Conservation (phyloP, 148 eudicot species). For the Diospyros kaki region DNA sequence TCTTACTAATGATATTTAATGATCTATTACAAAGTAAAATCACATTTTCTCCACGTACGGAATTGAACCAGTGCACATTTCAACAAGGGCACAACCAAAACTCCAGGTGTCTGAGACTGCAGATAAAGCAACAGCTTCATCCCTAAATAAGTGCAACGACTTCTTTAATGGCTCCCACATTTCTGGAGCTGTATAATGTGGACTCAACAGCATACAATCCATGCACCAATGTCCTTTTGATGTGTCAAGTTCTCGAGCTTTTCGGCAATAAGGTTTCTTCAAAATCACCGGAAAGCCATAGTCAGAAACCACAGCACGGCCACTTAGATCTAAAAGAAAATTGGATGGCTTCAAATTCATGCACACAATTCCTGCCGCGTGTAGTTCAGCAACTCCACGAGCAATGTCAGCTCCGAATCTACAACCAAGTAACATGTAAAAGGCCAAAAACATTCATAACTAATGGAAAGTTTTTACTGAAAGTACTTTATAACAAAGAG, state of each 20-base stretch:
- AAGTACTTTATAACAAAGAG: background rate
- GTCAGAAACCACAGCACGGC: constrained; percentile 82
- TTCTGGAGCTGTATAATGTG: constrained; percentile 91
- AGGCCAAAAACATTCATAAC: constrained; percentile 6
- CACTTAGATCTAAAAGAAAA: constrained; percentile 76
- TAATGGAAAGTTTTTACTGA: background rate
- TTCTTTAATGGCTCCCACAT: constrained; percentile 93
- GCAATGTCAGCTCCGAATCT: constrained; percentile 97
- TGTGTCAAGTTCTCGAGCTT: constrained; percentile 70
- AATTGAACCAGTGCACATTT: constrained; percentile 90
- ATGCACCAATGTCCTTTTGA: constrained; percentile 79
- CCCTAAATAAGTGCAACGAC: constrained; percentile 75
- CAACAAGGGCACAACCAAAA: constrained; percentile 94
- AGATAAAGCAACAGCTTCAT: constrained; percentile 82
- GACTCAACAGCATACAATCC: constrained; percentile 91
- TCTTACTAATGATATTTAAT: background rate
- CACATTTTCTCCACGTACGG: constrained; percentile 53
- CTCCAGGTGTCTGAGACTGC: constrained; percentile 95
- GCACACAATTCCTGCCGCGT: constrained; percentile 94
- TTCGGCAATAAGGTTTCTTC: constrained; percentile 76
- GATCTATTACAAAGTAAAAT: constrained; percentile 9
- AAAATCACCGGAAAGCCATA: constrained; percentile 86
- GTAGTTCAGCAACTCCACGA: constrained; percentile 93
- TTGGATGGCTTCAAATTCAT: constrained; percentile 89
- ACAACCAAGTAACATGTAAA: constrained; percentile 19